These are phyloP conservation scores for Pleurozium schreberi DNA, from an alignment of 225 moss, liverwort and hornwort species.

Conservation along the genomic window DNA sequence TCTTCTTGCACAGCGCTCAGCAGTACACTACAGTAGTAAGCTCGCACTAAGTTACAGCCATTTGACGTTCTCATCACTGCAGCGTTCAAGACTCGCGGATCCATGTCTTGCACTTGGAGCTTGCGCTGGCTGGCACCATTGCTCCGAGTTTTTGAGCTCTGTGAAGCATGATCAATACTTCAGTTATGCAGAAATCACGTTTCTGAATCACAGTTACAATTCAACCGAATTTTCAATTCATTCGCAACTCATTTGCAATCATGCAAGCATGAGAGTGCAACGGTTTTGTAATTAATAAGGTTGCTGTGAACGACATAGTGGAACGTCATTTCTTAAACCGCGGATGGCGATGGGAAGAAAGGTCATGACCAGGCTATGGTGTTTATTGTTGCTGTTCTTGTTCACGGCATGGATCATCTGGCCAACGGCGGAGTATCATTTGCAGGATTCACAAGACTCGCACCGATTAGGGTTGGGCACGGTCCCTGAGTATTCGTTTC, in stretches of 20 bases:
- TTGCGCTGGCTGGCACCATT: not conserved
- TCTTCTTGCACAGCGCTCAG: not conserved
- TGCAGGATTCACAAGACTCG: not conserved
- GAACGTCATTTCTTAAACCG: not conserved
- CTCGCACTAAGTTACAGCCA: not conserved
- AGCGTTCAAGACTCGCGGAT: not conserved
- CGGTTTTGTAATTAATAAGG: not conserved
- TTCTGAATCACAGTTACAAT: not conserved
- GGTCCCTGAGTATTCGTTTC: constrained; percentile 18
- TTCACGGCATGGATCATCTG: constrained; percentile 6
- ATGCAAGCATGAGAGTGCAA: not conserved
- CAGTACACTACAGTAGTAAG: not conserved
- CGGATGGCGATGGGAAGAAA: not conserved
- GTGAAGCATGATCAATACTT: not conserved
- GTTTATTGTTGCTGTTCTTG: not conserved
- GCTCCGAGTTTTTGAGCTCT: not conserved
- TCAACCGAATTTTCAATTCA: not conserved
- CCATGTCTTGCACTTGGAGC: not conserved
- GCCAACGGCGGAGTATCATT: not conserved
- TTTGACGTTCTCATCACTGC: not conserved
- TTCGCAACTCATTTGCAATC: not conserved
- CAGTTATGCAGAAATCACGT: not conserved
- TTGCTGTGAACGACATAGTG: not conserved
- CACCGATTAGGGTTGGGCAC: not conserved
- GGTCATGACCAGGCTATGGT: not conserved